Evolutionary conservation across 768 basidiomycete species (phyloP).

Genomic region (Kwoniella sp.): DNA sequence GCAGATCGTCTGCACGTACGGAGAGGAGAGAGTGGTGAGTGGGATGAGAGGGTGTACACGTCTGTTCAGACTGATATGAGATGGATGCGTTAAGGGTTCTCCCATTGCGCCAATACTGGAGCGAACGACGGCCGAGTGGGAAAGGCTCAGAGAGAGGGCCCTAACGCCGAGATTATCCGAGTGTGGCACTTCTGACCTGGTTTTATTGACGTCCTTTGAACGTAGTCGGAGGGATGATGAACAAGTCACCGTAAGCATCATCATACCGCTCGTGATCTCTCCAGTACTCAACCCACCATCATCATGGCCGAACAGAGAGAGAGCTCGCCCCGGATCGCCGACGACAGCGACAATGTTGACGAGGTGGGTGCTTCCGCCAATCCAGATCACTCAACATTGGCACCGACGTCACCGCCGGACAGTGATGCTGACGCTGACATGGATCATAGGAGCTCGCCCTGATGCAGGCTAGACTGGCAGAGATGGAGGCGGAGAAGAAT

Average conservation of each 20-base stretch:
- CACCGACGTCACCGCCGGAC: not conserved
- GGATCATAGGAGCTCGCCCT: constrained; percentile 42
- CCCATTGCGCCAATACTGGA: not conserved
- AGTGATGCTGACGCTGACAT: constrained; percentile 7
- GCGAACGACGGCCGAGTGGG: constrained; percentile 10
- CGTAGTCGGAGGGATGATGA: not conserved
- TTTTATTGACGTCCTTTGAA: too few species aligned
- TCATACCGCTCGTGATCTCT: not conserved
- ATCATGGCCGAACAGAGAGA: constrained; percentile 37
- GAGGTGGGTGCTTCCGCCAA: constrained; percentile 22
- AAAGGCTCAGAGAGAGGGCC: not conserved
- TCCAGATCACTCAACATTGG: not conserved
- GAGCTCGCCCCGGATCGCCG: constrained; percentile 31
- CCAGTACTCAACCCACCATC: not conserved
- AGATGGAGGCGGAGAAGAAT: constrained; percentile 50
- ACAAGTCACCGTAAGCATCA: not conserved
- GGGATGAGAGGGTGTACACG: constrained; percentile 1
- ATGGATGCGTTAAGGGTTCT: not conserved
- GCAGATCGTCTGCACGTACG: not conserved
- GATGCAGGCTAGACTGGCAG: constrained; percentile 48
- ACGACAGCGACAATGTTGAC: constrained; percentile 40
- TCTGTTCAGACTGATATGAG: not conserved
- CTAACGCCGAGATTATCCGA: constrained; percentile 14
- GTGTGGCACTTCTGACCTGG: constrained; percentile 25
- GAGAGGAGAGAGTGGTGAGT: constrained; percentile 7